These are phyloP conservation scores for Leucosporidium yakuticum DNA, from an alignment of 768 basidiomycete species.

Conservation along the genomic window DNA sequence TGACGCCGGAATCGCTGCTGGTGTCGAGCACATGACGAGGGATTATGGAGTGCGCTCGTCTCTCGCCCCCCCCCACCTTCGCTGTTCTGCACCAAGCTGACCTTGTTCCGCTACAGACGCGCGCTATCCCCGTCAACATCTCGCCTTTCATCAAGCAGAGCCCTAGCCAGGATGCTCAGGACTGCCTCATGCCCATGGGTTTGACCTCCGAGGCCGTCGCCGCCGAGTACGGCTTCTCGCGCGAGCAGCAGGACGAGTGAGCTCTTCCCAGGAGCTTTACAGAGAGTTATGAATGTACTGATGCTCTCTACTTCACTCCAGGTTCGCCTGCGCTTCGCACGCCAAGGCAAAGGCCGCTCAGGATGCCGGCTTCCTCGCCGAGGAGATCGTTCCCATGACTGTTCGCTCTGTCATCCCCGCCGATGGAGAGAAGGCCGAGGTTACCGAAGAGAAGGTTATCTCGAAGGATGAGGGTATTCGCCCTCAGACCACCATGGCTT, in stretches of 20 bases:
- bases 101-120: slow-evolving; percentile 11
- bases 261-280: slow-evolving; percentile 40
- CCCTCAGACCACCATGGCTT: slow-evolving; percentile 46
- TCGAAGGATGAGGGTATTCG: slow-evolving; percentile 48
- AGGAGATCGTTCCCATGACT: slow-evolving; percentile 73
- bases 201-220: slow-evolving; percentile 48
- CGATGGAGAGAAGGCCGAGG: slow-evolving; percentile 39
- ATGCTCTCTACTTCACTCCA: background rate
- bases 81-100: background rate
- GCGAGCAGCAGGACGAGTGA: slow-evolving; percentile 45
- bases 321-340: slow-evolving; percentile 74
- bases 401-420: slow-evolving; percentile 40
- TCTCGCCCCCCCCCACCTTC: too few species aligned
- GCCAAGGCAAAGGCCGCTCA: slow-evolving; percentile 75
- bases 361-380: slow-evolving; percentile 72
- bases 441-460: slow-evolving; percentile 43
- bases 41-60: slow-evolving; percentile 44
- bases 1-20: slow-evolving; percentile 47
- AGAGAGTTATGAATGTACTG: background rate
- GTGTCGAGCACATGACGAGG: slow-evolving; percentile 48
- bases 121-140: slow-evolving; percentile 33
- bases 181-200: slow-evolving; percentile 48
- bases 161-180: slow-evolving; percentile 44
- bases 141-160: slow-evolving; percentile 38
- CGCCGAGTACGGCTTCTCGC: slow-evolving; percentile 44